Conservation (phyloP, 495 filamentous ascomycete genomes). For the Aspergillus bertholletiae region DNA sequence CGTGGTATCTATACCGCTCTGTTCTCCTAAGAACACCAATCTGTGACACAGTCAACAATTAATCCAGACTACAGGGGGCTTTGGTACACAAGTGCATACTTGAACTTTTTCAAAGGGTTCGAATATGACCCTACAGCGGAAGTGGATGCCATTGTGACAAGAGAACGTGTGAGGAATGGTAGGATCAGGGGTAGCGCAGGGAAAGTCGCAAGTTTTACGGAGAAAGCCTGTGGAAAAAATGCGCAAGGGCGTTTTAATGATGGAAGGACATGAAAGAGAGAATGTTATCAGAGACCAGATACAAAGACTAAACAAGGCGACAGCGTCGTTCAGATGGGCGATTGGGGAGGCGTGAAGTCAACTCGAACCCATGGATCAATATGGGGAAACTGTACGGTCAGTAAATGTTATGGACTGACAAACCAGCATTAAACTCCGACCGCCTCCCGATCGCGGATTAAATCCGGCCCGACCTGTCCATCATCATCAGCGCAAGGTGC, state of each 20-base stretch:
- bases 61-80: background rate
- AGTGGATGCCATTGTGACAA: conserved; percentile 50
- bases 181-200: conserved; percentile 21
- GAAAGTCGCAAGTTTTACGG: background rate
- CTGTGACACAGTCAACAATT: conserved; percentile 43
- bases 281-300: background rate
- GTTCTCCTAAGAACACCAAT: conserved; percentile 94
- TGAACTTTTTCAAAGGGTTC: conserved; percentile 99
- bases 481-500: background rate
- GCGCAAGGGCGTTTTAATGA: background rate
- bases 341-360: background rate
- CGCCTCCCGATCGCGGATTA: conserved; percentile 15
- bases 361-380: conserved; percentile 17
- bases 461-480: conserved; percentile 20
- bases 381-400: conserved; percentile 10
- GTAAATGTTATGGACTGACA: conserved; percentile 4
- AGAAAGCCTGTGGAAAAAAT: conserved; percentile 3
- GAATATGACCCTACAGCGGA: conserved; percentile 82
- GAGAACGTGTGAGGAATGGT: conserved; percentile 11
- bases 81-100: conserved; percentile 52
- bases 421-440: background rate
- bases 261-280: background rate
- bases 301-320: background rate
- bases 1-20: conserved; percentile 71
- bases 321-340: background rate